Base-by-base conservation (phyloP, 1,139 yeast genomes). In the Geotrichum phurueaensis region DNA sequence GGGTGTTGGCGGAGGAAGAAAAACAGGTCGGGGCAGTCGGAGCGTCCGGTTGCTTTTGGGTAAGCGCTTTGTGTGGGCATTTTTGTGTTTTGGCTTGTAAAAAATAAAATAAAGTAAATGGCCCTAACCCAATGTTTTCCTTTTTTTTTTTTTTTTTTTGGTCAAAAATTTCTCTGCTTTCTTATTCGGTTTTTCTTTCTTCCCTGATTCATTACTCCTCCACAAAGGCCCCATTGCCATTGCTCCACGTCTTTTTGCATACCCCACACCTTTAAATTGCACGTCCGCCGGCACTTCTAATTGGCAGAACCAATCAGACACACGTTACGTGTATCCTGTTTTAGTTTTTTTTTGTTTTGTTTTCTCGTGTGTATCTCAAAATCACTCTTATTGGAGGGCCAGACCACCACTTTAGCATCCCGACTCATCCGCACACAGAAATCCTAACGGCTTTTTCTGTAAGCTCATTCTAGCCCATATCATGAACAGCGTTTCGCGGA, bases 341-440 rank as follows among this genome's bases (percentile, higher is more conserved):
- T 27, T 27, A 1, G 18, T 22, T 20, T 23, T 50, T 50, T 50
- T 50, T 50, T 50, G 3, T 18, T 27, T 4, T 27, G 13, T 50
- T 25, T 27, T 23, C n/a, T 10, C 20, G 53, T 15, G 79, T 49
- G 81, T 76, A 60, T 78, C 18, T 81, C 81, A 72, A 92, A 91
- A 60, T 86, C 87, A 31, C 95, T 85, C 29, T 84, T n/a, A 27
- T 27, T 23, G 31, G 31, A 48, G 27, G 31, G 31, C 53, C 33
- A 25, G 18, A 20, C 33, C 47, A 20, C 20, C 6, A n/a, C 45
- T 15, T 18, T 39, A 39, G 47, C 47, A 39, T 39, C 47, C 47
- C 20, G 47, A 39, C 18, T 39, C 47, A 39, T 39, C 18, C 20
- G 47, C 22, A 22, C n/a, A 39, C 18, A 39, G 47, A 18, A 39